A percentile compares a stretch with the other conserved stretches of the same genome.
phyloP scores from a whole-genome alignment of 352 stramenopile species.

The Phytopythium kandeliae region DNA sequence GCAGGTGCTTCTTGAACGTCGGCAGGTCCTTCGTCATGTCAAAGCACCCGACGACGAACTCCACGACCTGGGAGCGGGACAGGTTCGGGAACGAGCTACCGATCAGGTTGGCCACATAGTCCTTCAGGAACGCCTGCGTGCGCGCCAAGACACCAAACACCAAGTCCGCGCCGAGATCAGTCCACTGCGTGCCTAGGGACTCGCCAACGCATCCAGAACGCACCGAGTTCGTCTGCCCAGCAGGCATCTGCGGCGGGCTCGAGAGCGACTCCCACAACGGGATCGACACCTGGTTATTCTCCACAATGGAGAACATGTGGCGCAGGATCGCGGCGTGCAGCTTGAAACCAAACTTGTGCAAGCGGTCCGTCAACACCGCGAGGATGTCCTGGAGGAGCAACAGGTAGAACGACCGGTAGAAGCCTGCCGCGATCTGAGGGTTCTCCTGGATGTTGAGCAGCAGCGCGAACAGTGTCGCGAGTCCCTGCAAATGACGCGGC shows the following conservation, averaged over 20 bases:
- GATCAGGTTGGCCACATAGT: slow-evolving; percentile 97
- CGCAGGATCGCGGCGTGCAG: slow-evolving; percentile 96
- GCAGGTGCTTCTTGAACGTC: slow-evolving; percentile 98
- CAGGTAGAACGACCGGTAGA: slow-evolving; percentile 98
- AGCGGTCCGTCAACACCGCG: slow-evolving; percentile 96
- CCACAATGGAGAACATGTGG: slow-evolving; percentile 97
- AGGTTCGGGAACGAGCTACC: slow-evolving; percentile 97
- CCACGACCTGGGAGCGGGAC: slow-evolving; percentile 88
- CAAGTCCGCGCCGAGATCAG: not conserved
- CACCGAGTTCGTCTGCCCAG: slow-evolving; percentile 79
- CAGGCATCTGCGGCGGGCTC: slow-evolving; percentile 50
- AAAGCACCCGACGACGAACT: slow-evolving; percentile 97
- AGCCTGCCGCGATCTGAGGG: slow-evolving; percentile 92
- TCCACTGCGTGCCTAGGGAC: not conserved
- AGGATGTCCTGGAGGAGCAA: slow-evolving; percentile 93
- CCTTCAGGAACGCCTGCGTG: slow-evolving; percentile 88
- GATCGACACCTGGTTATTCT: slow-evolving; percentile 94
- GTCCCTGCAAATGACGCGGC: slow-evolving; percentile 44
- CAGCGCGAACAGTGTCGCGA: slow-evolving; percentile 96
- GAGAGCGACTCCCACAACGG: slow-evolving; percentile 93
- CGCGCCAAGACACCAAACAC: not conserved
- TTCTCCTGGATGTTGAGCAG: slow-evolving; percentile 95
- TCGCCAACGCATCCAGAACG: slow-evolving; percentile 1
- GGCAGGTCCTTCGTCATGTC: slow-evolving; percentile 96
- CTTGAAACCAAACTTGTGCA: slow-evolving; percentile 99